These are phyloP conservation scores for Hawksworthiomyces lignivorus DNA, from an alignment of 2,329 filamentous ascomycete genomes.

Conservation along the genomic window DNA sequence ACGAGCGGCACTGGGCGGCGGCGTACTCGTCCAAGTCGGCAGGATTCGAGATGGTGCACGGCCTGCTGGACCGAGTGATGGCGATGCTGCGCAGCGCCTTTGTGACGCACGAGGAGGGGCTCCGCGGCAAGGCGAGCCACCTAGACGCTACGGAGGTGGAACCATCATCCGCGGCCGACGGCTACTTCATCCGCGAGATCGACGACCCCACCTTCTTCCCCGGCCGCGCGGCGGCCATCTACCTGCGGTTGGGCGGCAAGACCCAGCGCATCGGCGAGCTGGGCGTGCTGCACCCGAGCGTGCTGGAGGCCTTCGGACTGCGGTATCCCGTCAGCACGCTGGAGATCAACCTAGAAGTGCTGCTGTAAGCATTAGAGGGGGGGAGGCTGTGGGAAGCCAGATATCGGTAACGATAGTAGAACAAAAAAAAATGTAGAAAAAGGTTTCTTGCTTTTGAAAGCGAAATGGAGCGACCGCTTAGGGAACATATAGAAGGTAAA, in stretches of 20 bases:
- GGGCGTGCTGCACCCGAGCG: constrained; percentile 86
- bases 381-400: no score
- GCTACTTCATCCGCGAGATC: constrained; percentile 93
- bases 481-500: background rate
- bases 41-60: constrained; percentile 94
- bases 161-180: constrained; percentile 48
- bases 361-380: no score
- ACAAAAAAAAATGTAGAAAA: no score
- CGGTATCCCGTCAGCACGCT: constrained; percentile 89
- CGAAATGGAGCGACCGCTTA: no score
- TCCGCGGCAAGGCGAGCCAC: constrained; percentile 41
- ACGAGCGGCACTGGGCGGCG: constrained; percentile 93
- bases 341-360: constrained; percentile 90
- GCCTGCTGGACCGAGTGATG: constrained; percentile 84
- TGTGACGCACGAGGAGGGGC: constrained; percentile 65
- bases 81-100: constrained; percentile 84
- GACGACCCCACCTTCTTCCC: constrained; percentile 87
- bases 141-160: constrained; percentile 36
- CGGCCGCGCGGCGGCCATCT: constrained; percentile 81
- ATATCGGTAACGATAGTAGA: no score
- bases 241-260: constrained; percentile 67
- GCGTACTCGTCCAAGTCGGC: constrained; percentile 91
- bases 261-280: constrained; percentile 76
- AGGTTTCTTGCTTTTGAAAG: no score
- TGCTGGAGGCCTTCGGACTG: constrained; percentile 88